Evolutionary conservation across 345 rosid species (phyloP).

Genomic region (Syzygium aqueum): DNA sequence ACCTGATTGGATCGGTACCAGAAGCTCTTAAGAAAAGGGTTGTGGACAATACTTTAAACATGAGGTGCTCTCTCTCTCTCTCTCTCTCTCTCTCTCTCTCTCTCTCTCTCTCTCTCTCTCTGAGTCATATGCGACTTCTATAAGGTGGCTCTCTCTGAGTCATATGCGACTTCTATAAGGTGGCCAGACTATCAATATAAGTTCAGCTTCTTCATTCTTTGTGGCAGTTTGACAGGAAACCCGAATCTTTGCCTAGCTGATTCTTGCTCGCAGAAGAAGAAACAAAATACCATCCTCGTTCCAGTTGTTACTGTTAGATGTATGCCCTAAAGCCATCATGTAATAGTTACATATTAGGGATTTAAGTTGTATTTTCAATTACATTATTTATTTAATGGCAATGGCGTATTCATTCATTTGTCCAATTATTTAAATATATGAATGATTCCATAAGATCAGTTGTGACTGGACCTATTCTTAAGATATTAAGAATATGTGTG

Average conservation of each 20-base stretch:
- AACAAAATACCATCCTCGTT: background rate
- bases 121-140: too few species aligned
- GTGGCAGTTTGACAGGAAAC: constrained; percentile 23
- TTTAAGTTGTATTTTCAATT: too few species aligned
- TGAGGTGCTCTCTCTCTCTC: background rate
- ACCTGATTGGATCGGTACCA: background rate
- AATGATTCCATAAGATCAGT: too few species aligned
- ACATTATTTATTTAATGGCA: too few species aligned
- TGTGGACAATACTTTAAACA: background rate
- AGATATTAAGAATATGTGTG: too few species aligned
- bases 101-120: background rate
- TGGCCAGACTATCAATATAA: background rate
- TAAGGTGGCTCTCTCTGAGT: too few species aligned
- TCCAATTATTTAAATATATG: too few species aligned
- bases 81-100: background rate
- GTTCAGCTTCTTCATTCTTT: background rate
- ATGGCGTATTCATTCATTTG: too few species aligned
- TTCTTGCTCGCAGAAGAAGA: constrained; percentile 3
- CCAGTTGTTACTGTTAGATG: too few species aligned
- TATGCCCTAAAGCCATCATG: too few species aligned
- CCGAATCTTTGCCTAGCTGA: constrained; percentile 6
- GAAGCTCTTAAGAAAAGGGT: background rate
- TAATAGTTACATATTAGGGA: too few species aligned
- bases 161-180: background rate
- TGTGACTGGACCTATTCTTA: too few species aligned